phyloP scores from a whole-genome alignment of 2,329 filamentous ascomycete genomes.

The Ophiocordyceps polyrhachis-furcata region DNA sequence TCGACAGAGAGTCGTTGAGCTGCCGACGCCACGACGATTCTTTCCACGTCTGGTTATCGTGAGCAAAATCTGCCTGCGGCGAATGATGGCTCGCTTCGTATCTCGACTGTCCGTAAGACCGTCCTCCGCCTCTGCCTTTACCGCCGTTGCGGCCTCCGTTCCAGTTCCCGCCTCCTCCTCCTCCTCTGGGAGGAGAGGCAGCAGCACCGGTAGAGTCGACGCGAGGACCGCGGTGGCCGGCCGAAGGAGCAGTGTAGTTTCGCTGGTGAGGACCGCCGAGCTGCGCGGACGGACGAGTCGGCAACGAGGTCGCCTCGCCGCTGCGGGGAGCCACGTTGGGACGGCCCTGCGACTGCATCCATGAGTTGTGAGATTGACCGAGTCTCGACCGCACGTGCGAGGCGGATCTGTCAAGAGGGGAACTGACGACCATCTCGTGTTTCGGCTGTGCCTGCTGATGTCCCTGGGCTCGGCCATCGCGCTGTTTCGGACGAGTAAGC shows the following conservation, averaged over 20 bases:
- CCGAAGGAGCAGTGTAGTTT: slow-evolving; percentile 1
- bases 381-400: not conserved
- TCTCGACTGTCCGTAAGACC: not conserved
- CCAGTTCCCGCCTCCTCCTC: not conserved
- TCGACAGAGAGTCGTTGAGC: not conserved
- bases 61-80: not conserved
- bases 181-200: not conserved
- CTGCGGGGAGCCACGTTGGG: not conserved
- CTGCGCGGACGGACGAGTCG: not conserved
- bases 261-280: not conserved
- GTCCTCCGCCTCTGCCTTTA: not conserved
- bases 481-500: not conserved
- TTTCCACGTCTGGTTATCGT: not conserved
- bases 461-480: not conserved
- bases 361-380: not conserved
- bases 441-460: not conserved
- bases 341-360: not conserved
- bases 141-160: not conserved
- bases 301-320: not conserved
- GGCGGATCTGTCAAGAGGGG: not conserved
- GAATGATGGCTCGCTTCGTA: not conserved
- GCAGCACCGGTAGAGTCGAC: not conserved
- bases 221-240: not conserved
- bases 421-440: not conserved
- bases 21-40: not conserved